phyloP scores from a whole-genome alignment of 1,284 basidiomycete species.

The Entoloma clypeatum region DNA sequence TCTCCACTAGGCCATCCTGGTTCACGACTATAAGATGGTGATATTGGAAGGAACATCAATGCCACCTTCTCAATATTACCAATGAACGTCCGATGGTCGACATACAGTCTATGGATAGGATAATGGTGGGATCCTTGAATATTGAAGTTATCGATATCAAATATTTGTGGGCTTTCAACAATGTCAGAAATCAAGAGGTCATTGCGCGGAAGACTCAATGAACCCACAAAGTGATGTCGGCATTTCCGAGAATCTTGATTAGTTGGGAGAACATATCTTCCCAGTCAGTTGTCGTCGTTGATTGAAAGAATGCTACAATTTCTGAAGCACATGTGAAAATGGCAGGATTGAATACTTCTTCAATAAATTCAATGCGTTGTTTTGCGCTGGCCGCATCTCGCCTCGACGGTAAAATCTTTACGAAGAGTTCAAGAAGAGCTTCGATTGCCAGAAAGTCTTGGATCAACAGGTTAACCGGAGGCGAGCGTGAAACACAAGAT shows the following conservation, averaged over 20 bases:
- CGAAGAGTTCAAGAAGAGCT: conserved; percentile 52
- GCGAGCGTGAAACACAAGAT: not conserved
- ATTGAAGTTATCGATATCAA: conserved; percentile 40
- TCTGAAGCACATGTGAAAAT: conserved; percentile 33
- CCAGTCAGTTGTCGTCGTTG: conserved; percentile 46
- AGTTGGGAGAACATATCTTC: conserved; percentile 47
- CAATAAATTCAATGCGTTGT: conserved; percentile 44
- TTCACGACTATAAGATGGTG: conserved; percentile 2
- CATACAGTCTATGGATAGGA: conserved; percentile 42
- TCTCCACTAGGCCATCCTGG: conserved; percentile 38
- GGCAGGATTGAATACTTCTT: conserved; percentile 43
- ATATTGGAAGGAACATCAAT: not conserved
- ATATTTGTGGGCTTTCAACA: conserved; percentile 54
- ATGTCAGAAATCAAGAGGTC: conserved; percentile 1
- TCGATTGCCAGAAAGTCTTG: conserved; percentile 57
- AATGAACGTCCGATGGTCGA: conserved; percentile 49
- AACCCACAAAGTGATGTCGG: conserved; percentile 48
- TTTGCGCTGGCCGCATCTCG: conserved; percentile 33
- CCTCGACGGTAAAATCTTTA: conserved; percentile 48
- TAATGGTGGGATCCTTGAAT: conserved; percentile 35
- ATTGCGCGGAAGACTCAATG: not conserved
- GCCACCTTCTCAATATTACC: conserved; percentile 48
- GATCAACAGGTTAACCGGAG: conserved; percentile 1
- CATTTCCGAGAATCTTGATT: conserved; percentile 42
- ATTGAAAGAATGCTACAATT: conserved; percentile 41